Evolutionary conservation across 2,329 filamentous ascomycete species (phyloP).

Genomic region (Claviceps sp.): DNA sequence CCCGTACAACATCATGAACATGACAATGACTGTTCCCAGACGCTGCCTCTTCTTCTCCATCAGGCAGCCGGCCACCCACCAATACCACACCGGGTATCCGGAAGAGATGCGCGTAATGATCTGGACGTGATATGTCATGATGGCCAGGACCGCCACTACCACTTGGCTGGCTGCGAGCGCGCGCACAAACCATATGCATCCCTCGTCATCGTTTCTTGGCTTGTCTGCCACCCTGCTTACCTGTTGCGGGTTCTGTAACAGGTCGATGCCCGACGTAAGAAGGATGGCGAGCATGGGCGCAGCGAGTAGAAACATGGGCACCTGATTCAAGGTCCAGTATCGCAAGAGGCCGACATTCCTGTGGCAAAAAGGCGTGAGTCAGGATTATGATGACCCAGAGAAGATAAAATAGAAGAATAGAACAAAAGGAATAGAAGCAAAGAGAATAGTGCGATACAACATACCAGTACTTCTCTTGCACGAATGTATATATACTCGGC

Average conservation of each 20-base stretch:
- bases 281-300: conserved; percentile 58
- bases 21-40: conserved; percentile 31
- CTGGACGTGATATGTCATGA: conserved; percentile 82
- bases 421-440: background rate
- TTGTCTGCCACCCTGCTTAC: background rate
- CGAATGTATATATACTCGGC: conserved; percentile 84
- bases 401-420: background rate
- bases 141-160: conserved; percentile 54
- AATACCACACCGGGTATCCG: conserved; percentile 81
- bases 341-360: conserved; percentile 80
- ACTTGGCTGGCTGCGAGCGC: conserved; percentile 61
- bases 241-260: conserved; percentile 14
- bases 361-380: background rate
- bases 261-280: conserved; percentile 41
- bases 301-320: conserved; percentile 79
- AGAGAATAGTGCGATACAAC: conserved; percentile 12
- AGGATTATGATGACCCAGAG: background rate
- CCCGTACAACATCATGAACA: conserved; percentile 70
- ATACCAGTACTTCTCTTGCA: conserved; percentile 84
- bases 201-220: conserved; percentile 4
- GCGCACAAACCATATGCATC: conserved; percentile 22
- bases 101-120: conserved; percentile 84
- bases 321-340: conserved; percentile 81
- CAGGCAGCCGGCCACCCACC: conserved; percentile 51
- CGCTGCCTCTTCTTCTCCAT: conserved; percentile 18